Conservation (phyloP, 2,329 filamentous ascomycete species). For the Cercospora zeina region DNA sequence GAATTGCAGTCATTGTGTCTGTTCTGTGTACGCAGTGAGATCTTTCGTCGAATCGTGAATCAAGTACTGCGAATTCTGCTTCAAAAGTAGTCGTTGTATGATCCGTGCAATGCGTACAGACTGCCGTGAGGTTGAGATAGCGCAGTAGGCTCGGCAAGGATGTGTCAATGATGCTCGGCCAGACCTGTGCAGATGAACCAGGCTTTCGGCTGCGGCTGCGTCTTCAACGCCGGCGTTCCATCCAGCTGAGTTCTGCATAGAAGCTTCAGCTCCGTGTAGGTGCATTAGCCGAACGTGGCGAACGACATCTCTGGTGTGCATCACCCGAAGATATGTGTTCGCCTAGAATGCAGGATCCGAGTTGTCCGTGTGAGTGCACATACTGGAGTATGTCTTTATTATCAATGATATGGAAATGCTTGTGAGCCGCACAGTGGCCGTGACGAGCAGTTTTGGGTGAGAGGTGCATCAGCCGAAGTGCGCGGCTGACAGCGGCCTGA, state of each 20-base stretch:
- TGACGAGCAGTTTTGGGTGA: too few relatives aligned
- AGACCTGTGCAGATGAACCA: neutral
- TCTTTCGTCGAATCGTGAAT: neutral
- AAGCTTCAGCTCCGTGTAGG: neutral
- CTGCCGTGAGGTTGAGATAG: constrained; percentile 5
- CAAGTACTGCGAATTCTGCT: too few relatives aligned
- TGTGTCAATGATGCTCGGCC: constrained; percentile 14
- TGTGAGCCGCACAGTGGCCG: too few relatives aligned
- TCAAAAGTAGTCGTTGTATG: neutral
- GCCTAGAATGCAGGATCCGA: neutral
- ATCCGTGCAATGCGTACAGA: neutral
- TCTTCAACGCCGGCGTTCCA: neutral
- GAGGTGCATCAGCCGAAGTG: too few relatives aligned
- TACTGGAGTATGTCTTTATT: neutral
- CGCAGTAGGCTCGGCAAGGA: neutral
- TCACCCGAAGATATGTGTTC: neutral
- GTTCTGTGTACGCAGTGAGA: neutral
- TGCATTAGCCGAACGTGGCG: constrained; percentile 5
- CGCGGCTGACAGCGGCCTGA: too few relatives aligned
- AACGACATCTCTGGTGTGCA: neutral
- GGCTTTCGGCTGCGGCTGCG: neutral
- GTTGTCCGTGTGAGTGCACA: neutral
- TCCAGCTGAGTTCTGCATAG: neutral
- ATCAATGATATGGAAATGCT: too few relatives aligned
- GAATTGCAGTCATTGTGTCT: constrained; percentile 19